Conservation (phyloP, 768 basidiomycete species). For the Zangia roseola region DNA sequence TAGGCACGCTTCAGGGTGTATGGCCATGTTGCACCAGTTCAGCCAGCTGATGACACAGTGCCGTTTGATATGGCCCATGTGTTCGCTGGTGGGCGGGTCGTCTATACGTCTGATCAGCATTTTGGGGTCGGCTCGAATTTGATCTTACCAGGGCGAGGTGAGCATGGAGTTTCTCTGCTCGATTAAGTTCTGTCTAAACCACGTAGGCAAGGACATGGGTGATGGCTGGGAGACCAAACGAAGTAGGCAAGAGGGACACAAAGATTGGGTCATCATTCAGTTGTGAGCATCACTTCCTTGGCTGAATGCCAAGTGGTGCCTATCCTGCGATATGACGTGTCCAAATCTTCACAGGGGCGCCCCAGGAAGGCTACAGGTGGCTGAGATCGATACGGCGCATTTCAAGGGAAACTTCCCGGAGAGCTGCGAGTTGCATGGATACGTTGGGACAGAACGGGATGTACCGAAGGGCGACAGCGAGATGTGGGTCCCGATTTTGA, state of each 20-base stretch:
- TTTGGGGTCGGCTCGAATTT: constrained; percentile 91
- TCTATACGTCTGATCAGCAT: constrained; percentile 90
- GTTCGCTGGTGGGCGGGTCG: constrained; percentile 82
- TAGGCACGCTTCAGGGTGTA: constrained; percentile 94
- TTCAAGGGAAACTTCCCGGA: constrained; percentile 97
- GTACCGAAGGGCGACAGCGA: constrained; percentile 38
- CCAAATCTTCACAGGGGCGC: constrained; percentile 52
- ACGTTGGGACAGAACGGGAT: constrained; percentile 29
- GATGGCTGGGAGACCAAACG: constrained; percentile 99
- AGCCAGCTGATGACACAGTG: constrained; percentile 45
- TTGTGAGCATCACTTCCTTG: constrained; percentile 49
- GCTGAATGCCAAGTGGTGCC: neutral
- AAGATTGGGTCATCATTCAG: constrained; percentile 89
- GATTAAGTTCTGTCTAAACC: neutral
- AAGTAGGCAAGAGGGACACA: constrained; percentile 74
- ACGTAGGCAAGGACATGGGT: constrained; percentile 81
- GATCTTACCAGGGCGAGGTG: constrained; percentile 84
- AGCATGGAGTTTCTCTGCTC: neutral
- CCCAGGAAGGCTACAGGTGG: constrained; percentile 67
- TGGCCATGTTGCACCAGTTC: constrained; percentile 69
- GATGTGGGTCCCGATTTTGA: constrained; percentile 73
- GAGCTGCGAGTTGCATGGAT: constrained; percentile 76
- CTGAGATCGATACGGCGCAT: constrained; percentile 91
- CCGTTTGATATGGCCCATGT: constrained; percentile 88
- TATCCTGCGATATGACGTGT: neutral